Base-by-base conservation (phyloP, 495 filamentous ascomycete genomes). In the Parathielavia hyrcaniae region DNA sequence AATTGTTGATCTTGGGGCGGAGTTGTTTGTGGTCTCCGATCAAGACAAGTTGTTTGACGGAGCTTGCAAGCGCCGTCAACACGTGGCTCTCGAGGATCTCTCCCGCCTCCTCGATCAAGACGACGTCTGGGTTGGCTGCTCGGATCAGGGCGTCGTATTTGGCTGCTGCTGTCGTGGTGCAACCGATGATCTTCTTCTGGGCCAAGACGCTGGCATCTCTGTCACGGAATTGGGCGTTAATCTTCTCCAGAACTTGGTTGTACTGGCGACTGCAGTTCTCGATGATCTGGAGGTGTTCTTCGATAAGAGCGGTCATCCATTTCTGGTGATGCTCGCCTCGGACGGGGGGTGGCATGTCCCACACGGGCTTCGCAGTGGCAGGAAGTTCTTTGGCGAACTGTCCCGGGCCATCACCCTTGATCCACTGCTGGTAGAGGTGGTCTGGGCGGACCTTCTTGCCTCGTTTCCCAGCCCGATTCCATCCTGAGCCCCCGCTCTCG, bases 1-100 rank as follows among this genome's bases (percentile, higher is more conserved):
- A 86, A 54, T 82, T 85, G 58, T 84, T 83, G 38, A 84, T 75
- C 56, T 87, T 88, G 0, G 88, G 89, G 5, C 88, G 77, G 4
- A 93, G 76, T 56, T 93, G 88, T 60, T 85, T 78, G 61, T 91
- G 87, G 59, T 93, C 89, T 4, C 89, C 89, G 38, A 91, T 91
- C 12, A 91, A 67, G 9, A 89, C 74, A 4, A 89, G 62, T 35
- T 91, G 86, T 61, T 88, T 80, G 12, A 84, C 85, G 0, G 77
- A 67, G 0, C 80, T 68, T 0, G 72, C 67, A 26, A 93, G 62
- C 0, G 86, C 81, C 0, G 86, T 84, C 0, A 91, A 66, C 38
- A 90, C 74, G 62, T 91, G 75, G 22, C 75, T 79, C 63, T 93
- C 88, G 1, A 91, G 68, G 23, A 91, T 87, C 61, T 93, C 88